These are phyloP conservation scores for Debaryomyces maramus DNA, from an alignment of 805 yeast genomes.

Conservation along the genomic window DNA sequence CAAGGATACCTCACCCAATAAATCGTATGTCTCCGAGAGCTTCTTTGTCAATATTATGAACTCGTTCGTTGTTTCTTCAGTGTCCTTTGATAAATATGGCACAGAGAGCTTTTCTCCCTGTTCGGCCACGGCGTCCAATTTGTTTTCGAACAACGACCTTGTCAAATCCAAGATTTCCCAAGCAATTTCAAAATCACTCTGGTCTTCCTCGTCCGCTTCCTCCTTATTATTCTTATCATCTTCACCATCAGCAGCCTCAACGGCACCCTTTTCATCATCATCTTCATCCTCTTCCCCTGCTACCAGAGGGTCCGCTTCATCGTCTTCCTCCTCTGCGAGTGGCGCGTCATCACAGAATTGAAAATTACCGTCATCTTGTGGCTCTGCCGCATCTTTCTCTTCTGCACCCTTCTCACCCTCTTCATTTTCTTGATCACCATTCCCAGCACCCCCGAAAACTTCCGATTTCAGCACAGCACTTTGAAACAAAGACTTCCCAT, in stretches of 20 bases:
- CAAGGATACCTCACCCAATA: slow-evolving; percentile 85
- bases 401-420: slow-evolving; percentile 25
- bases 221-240: slow-evolving; percentile 6
- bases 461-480: slow-evolving; percentile 74
- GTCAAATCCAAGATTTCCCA: slow-evolving; percentile 85
- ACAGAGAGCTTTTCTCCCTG: slow-evolving; percentile 4
- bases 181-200: slow-evolving; percentile 79
- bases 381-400: no score
- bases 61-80: slow-evolving; percentile 32
- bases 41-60: slow-evolving; percentile 45
- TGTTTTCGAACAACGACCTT: slow-evolving; percentile 59
- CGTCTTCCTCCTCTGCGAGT: slow-evolving; percentile 22
- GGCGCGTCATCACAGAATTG: slow-evolving; percentile 30
- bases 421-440: slow-evolving; percentile 21
- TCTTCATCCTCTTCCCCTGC: slow-evolving; percentile 18
- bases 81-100: slow-evolving; percentile 34
- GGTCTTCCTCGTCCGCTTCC: slow-evolving; percentile 40
- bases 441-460: slow-evolving; percentile 58
- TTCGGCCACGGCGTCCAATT: slow-evolving; percentile 25
- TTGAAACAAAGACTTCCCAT: slow-evolving; percentile 79
- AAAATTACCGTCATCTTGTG: slow-evolving; percentile 25
- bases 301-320: slow-evolving; percentile 12
- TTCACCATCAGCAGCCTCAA: slow-evolving; percentile 46
- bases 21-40: slow-evolving; percentile 71
- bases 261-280: slow-evolving; percentile 38